Evolutionary conservation across 768 basidiomycete species (phyloP), one percentile per base, ranked within the genome.

Genomic region (Atractiella rhizophila): DNA sequence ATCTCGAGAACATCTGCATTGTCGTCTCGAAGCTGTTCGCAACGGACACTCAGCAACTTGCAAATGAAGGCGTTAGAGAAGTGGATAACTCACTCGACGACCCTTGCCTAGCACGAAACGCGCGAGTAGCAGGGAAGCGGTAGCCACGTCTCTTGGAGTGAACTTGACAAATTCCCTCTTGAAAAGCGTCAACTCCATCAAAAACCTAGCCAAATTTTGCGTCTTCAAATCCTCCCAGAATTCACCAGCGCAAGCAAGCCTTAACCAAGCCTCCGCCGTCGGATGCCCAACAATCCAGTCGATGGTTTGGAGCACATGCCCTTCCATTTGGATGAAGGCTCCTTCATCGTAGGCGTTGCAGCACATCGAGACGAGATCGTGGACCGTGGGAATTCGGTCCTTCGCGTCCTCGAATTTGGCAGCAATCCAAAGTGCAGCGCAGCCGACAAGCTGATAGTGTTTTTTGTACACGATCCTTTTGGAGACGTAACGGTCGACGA

Each of bases 391-490:
- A 12, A 96, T 83, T 48, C 86, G 82, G 56, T 96, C 88, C 60
- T 98, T 96, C 19, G 85, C 79, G 55, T 98, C 91, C 62, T 98
- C 91, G 52, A 94, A 98, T 62, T 98, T 98, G 49, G 88, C 79
- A 13, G 91, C 91, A 51, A 96, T 94, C 91, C 91, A 98, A 11
- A 98, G 68, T 28, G 91, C 83, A 19, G 86, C 83, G 37, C 91
- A 98, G 16, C 91, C 91, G 42, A 96, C 88, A 44, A 98, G 77
- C 55, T 98, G 91, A 57, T 98, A 96, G 63, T 98, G 91, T 61
- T 88, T 96, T 66, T 82, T 82, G 63, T 83, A 94, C 46, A 98
- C 91, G 48, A 98, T 76, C 40, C 91, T 80, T 51, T 91, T 85
- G 37, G 91, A 96, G 23, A 96, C 83, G 60, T 96, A 98, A 53